phyloP scores from a whole-genome alignment of 495 filamentous ascomycete genomes.

The Hypoxylon fuscum region DNA sequence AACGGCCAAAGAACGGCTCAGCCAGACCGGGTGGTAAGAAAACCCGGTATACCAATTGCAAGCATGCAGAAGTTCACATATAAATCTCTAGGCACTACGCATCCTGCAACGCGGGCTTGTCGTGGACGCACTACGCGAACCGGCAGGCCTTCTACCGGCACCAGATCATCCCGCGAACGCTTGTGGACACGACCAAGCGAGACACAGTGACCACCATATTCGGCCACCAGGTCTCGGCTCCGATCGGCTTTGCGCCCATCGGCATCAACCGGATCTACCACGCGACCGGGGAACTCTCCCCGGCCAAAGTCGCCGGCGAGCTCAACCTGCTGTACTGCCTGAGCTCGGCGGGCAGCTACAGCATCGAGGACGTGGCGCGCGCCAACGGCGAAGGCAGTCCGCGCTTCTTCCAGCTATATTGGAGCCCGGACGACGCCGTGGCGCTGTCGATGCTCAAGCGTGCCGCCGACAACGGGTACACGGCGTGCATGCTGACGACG shows the following conservation, averaged over 20 bases:
- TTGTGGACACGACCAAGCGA: conserved; percentile 68
- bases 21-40: conserved; percentile 57
- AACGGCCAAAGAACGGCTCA: conserved; percentile 64
- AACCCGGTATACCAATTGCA: not conserved
- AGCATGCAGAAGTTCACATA: not conserved
- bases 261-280: conserved; percentile 75
- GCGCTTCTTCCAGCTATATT: conserved; percentile 72
- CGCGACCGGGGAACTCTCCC: conserved; percentile 62
- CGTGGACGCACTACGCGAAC: conserved; percentile 72
- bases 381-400: conserved; percentile 60
- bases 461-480: conserved; percentile 64
- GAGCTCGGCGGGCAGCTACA: conserved; percentile 64
- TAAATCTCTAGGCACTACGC: conserved; percentile 60
- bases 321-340: conserved; percentile 65
- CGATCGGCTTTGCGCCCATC: conserved; percentile 72
- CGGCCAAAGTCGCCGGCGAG: conserved; percentile 66
- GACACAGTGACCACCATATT: conserved; percentile 69
- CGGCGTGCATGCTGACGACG: conserved; percentile 67
- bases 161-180: conserved; percentile 68
- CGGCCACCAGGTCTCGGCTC: conserved; percentile 66
- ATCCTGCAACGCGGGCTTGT: conserved; percentile 71
- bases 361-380: conserved; percentile 66
- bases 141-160: conserved; percentile 75
- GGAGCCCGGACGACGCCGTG: conserved; percentile 69
- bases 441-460: conserved; percentile 64